These are phyloP conservation scores for Blastocystis hominis DNA, from an alignment of 352 stramenopile genomes.

Conservation along the genomic window DNA sequence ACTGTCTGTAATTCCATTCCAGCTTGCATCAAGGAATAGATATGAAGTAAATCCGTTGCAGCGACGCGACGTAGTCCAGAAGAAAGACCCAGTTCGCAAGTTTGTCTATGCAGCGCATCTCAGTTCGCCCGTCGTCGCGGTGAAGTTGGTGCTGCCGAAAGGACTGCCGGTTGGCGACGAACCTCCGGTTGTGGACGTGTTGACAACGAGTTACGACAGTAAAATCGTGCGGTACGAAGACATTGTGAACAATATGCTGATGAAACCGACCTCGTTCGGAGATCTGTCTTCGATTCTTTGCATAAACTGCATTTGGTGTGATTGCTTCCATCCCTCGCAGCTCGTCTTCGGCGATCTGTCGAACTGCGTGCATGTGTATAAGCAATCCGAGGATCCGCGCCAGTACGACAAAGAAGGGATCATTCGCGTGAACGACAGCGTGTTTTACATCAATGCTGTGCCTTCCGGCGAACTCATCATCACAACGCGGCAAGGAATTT, in stretches of 20 bases:
- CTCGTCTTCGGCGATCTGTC: neutral
- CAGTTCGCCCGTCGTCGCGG: neutral
- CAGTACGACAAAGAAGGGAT: neutral
- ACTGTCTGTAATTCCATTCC: neutral
- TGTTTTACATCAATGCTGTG: neutral
- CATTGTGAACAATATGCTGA: neutral
- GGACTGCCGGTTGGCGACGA: neutral
- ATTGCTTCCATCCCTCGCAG: neutral
- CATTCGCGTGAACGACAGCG: constrained; percentile 14
- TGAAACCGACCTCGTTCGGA: neutral
- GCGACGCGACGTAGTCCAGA: neutral
- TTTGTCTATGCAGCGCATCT: neutral
- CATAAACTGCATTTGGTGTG: constrained; percentile 8
- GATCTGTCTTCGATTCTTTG: neutral
- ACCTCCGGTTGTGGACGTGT: neutral
- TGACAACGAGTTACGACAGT: neutral
- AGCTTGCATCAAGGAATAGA: neutral
- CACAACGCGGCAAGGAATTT: constrained; percentile 1
- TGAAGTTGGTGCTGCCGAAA: neutral
- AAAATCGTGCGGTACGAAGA: neutral
- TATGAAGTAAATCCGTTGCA: neutral
- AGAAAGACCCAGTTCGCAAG: neutral
- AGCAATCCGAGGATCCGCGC: neutral
- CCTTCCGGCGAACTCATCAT: neutral
- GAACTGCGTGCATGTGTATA: constrained; percentile 15